Conservation (phyloP, 2,329 filamentous ascomycete genomes). For the Tolypocladium nubicola region DNA sequence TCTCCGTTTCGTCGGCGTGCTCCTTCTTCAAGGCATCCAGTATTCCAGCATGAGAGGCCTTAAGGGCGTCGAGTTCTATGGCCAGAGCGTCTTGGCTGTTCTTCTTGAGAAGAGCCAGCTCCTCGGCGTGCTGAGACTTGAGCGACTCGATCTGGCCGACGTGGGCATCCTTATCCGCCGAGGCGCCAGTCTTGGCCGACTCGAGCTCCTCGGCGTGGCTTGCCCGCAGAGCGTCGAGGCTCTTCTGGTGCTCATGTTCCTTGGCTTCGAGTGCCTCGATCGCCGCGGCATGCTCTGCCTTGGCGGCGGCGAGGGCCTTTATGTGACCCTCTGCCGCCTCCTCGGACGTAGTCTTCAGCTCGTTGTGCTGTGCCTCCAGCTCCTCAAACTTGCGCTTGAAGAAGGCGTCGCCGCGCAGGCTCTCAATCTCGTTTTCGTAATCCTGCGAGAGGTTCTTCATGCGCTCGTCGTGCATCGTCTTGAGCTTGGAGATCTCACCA, state of each 20-base stretch:
- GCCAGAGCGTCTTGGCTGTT: slow-evolving; percentile 29
- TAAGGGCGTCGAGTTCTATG: slow-evolving; percentile 30
- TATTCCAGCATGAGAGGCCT: slow-evolving; percentile 31
- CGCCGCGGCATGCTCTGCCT: slow-evolving; percentile 32
- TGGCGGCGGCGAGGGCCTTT: slow-evolving; percentile 30
- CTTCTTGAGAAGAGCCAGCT: slow-evolving; percentile 32
- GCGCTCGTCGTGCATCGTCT: slow-evolving; percentile 46
- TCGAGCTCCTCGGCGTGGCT: slow-evolving; percentile 50
- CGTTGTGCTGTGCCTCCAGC: slow-evolving; percentile 45
- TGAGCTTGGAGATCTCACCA: slow-evolving; percentile 36
- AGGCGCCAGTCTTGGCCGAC: slow-evolving; percentile 40
- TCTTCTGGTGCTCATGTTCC: slow-evolving; percentile 41
- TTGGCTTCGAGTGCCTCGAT: slow-evolving; percentile 37
- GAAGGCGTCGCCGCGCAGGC: slow-evolving; percentile 50
- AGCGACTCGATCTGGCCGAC: slow-evolving; percentile 41
- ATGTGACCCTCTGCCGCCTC: slow-evolving; percentile 27
- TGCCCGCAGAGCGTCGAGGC: slow-evolving; percentile 43
- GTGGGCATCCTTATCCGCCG: slow-evolving; percentile 37
- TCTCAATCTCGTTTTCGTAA: slow-evolving; percentile 55
- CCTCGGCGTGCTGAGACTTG: slow-evolving; percentile 42
- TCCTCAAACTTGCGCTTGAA: slow-evolving; percentile 55
- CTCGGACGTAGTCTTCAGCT: slow-evolving; percentile 28
- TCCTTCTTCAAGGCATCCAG: slow-evolving; percentile 32
- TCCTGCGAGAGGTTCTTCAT: slow-evolving; percentile 48
- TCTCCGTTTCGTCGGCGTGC: slow-evolving; percentile 25